Conservation (phyloP, 2,329 filamentous ascomycete species). For the Neonectria faginata region DNA sequence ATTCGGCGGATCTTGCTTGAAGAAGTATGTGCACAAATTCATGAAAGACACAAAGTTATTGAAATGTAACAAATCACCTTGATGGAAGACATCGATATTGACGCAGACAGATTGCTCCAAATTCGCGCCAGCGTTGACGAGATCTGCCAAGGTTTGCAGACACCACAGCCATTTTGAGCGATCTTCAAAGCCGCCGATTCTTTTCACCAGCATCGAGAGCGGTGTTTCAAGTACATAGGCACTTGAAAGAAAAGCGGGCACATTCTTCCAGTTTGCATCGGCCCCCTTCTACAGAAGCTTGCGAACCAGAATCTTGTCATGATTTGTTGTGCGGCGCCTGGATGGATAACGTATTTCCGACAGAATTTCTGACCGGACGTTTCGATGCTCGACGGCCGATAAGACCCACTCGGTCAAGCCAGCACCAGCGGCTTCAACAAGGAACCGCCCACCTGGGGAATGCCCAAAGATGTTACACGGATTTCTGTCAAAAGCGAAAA, state of each 20-base stretch:
- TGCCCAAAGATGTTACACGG: neutral
- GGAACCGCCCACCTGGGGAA: neutral
- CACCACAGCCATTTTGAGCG: too few species aligned
- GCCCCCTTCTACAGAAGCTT: neutral
- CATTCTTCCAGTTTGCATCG: neutral
- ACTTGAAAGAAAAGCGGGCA: too few species aligned
- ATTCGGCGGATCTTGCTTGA: neutral
- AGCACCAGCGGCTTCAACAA: neutral
- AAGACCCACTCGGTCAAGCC: neutral
- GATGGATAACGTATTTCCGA: neutral
- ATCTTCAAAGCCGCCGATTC: too few species aligned
- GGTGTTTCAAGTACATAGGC: neutral
- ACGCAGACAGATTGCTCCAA: neutral
- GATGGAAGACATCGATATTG: neutral
- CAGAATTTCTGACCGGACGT: neutral
- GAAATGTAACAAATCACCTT: neutral
- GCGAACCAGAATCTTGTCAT: too few species aligned
- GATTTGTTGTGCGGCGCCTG: too few species aligned
- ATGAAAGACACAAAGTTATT: accelerated
- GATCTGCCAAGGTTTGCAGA: neutral
- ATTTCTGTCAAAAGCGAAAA: neutral
- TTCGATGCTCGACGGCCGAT: neutral
- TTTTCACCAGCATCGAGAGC: neutral
- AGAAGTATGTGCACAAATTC: neutral
- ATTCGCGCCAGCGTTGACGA: neutral